phyloP scores from a whole-genome alignment of 2,329 filamentous ascomycete genomes.

The Diplodia mutila region DNA sequence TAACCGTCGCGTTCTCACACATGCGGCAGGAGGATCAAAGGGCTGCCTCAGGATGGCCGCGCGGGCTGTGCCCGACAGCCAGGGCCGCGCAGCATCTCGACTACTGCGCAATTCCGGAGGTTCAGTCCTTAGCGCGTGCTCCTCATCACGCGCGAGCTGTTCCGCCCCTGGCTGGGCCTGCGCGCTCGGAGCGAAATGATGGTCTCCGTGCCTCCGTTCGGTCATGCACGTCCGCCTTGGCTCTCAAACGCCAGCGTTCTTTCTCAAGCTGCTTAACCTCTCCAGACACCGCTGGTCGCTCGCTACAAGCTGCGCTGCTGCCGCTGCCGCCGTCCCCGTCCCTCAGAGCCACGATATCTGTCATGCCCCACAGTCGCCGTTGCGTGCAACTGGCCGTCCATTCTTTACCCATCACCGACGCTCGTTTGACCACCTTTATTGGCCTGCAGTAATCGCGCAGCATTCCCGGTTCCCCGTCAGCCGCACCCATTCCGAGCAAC shows the following conservation, averaged over 20 bases:
- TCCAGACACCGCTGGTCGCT: constrained; percentile 9
- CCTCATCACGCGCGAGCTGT: not conserved
- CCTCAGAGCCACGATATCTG: constrained; percentile 1
- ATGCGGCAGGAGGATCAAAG: constrained; percentile 4
- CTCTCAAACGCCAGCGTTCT: constrained; percentile 17
- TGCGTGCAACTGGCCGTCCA: constrained; percentile 21
- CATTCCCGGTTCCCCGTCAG: constrained; percentile 12
- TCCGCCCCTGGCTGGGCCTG: not conserved
- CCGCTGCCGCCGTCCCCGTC: not conserved
- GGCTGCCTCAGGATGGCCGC: constrained; percentile 1
- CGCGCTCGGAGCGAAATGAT: constrained; percentile 23
- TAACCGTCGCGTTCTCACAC: not conserved
- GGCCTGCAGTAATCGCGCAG: not conserved
- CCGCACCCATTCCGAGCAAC: constrained; percentile 10
- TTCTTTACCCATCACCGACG: constrained; percentile 13
- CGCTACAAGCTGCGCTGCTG: constrained; percentile 17
- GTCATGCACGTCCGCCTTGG: constrained; percentile 24
- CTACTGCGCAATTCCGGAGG: constrained; percentile 13
- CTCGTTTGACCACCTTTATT: constrained; percentile 19
- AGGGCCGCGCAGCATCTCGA: not conserved
- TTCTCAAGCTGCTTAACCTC: constrained; percentile 20
- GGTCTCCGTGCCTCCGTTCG: no score
- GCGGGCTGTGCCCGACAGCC: not conserved
- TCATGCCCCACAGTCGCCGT: constrained; percentile 12
- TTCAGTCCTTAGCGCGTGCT: not conserved